Base-by-base conservation (phyloP, 768 basidiomycete species). In the Lentinula boryana region DNA sequence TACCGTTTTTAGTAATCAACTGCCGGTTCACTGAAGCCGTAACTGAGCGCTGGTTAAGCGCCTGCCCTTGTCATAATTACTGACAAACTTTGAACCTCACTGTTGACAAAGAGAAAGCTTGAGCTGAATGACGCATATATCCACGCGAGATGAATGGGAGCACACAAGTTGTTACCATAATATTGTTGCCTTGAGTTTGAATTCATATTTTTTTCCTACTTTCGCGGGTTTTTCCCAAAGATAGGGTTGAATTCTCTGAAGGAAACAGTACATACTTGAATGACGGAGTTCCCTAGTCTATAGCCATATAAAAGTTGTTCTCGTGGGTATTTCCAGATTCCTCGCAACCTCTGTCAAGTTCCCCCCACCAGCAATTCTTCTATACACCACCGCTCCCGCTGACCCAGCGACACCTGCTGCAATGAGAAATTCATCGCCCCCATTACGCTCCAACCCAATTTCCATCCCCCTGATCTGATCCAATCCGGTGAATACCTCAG, bases 391-490 rank as follows among this genome's bases (percentile, higher is more conserved):
- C 32, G 84, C 78, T 3, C 86, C 86, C 2, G 76, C 82, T 32
- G 69, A 74, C 15, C 84, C 84, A 5, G 78, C 77, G 52, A 73
- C 67, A 13, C 85, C 86, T 15, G 78, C 75, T 16, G 84, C 84
- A 38, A 84, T 74, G 32, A 85, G 69, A 64, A 77, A 84, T 62
- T 74, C 79, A 52, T 83, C 83, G 32, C 78, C 80, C 4, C 78
- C 76, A n/a, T 72, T 72, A 60, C 74, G 68, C 60, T 71, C 64
- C 2, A 79, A 76, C 4, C 83, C 81, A 58, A 88, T 75, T 70
- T 80, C 77, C 85, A 89, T 88, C 4, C 86, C 87, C 33, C 86
- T 75, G 36, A 88, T 78, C 68, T 87, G 83, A 64, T 84, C 74
- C 56, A 87, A 70, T 10, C 86, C 84, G 0, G 85, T 88, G 72